Evolutionary conservation across 331 rosid genomes (phyloP).

Genomic region (Cydonia oblonga): DNA sequence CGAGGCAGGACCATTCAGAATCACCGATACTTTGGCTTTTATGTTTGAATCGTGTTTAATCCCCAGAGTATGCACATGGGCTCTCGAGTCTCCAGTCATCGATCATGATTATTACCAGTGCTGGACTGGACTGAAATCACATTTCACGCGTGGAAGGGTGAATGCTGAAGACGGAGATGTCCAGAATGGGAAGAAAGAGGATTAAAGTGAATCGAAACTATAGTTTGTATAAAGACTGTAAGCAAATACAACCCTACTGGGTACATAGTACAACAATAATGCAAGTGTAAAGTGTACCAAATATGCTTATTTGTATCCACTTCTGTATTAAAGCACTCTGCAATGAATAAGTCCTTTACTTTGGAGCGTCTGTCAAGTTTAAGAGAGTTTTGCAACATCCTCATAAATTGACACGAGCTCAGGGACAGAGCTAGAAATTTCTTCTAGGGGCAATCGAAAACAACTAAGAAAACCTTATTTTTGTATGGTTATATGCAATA

Average conservation of each 20-base stretch:
- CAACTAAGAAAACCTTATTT: no score
- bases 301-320: background rate
- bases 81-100: conserved; percentile 59
- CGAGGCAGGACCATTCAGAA: conserved; percentile 54
- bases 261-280: background rate
- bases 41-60: conserved; percentile 89
- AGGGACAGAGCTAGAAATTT: no score
- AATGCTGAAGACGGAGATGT: conserved; percentile 1
- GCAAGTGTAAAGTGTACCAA: background rate
- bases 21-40: conserved; percentile 71
- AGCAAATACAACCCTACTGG: background rate
- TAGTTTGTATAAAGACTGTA: background rate
- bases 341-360: background rate
- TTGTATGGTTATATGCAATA: no score
- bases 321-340: background rate
- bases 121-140: conserved; percentile 83
- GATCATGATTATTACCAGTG: conserved; percentile 86
- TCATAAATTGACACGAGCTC: no score
- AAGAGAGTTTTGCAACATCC: no score
- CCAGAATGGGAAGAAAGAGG: conserved; percentile 12
- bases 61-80: conserved; percentile 58
- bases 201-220: background rate
- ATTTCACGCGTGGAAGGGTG: conserved; percentile 26
- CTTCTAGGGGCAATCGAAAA: no score
- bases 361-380: no score